A percentile compares a stretch with the other conserved stretches of the same genome.
Evolutionary conservation across 2,329 filamentous ascomycete species (phyloP).

Genomic region (Aureobasidium mangrovei): DNA sequence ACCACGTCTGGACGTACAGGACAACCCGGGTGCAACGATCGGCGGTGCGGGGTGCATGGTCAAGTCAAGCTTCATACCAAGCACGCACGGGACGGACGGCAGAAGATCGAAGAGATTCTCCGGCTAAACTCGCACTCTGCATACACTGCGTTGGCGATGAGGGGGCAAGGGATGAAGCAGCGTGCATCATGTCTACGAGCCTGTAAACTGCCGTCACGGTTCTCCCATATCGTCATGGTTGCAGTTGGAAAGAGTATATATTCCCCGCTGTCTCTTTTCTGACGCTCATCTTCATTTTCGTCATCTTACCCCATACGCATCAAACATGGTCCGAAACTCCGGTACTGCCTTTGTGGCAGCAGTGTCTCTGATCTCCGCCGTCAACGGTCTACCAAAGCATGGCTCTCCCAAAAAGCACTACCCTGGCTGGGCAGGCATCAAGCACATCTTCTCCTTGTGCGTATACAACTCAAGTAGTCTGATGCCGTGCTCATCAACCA

Average conservation of each 20-base stretch:
- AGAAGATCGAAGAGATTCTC: neutral
- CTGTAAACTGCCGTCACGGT: neutral
- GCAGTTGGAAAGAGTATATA: constrained; percentile 1
- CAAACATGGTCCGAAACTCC: neutral
- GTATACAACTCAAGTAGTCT: neutral
- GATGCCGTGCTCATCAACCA: neutral
- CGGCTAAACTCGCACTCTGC: neutral
- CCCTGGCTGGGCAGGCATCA: constrained; percentile 21
- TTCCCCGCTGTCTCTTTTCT: neutral
- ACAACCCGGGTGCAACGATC: neutral
- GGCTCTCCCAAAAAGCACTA: constrained; percentile 12
- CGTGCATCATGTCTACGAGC: neutral
- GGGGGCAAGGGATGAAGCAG: neutral
- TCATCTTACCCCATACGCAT: neutral
- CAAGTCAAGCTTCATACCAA: neutral
- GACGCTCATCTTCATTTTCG: neutral
- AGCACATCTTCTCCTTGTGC: constrained; percentile 23
- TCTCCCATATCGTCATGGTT: neutral
- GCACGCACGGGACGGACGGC: neutral
- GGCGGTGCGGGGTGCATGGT: constrained; percentile 5
- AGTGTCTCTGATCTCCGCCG: neutral
- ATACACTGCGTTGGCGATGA: neutral
- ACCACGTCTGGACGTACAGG: neutral
- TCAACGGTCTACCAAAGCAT: neutral
- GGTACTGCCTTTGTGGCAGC: neutral